These are phyloP conservation scores for Aspergillus sp. DNA, from an alignment of 2,329 filamentous ascomycete species.

Conservation along the genomic window DNA sequence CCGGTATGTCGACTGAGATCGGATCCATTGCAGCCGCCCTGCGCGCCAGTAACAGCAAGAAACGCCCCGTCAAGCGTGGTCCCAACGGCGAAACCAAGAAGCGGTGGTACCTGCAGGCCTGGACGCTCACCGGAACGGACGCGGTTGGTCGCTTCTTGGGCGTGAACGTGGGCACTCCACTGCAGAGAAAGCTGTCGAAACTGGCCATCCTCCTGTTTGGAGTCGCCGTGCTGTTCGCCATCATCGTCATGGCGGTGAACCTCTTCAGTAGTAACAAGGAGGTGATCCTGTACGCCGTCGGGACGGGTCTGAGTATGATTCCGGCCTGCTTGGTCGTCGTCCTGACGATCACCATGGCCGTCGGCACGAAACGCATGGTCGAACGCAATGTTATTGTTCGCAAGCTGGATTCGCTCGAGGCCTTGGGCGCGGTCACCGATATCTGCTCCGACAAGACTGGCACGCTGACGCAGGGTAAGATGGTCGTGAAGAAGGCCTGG, in stretches of 20 bases:
- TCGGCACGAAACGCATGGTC: slow-evolving; percentile 56
- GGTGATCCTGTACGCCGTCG: slow-evolving; percentile 63
- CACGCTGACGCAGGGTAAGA: slow-evolving; percentile 60
- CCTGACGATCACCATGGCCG: slow-evolving; percentile 64
- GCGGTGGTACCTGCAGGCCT: slow-evolving; percentile 49
- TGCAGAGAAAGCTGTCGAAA: slow-evolving; percentile 64
- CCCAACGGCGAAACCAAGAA: slow-evolving; percentile 47
- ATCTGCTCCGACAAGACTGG: slow-evolving; percentile 57
- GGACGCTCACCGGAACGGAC: slow-evolving; percentile 51
- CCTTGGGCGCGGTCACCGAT: slow-evolving; percentile 59
- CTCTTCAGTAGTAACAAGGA: slow-evolving; percentile 50
- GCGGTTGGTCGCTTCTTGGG: slow-evolving; percentile 61
- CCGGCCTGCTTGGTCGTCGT: slow-evolving; percentile 61
- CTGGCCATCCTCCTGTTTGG: slow-evolving; percentile 64
- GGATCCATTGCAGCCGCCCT: slow-evolving; percentile 62
- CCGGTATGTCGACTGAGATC: slow-evolving; percentile 60
- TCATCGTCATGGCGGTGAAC: slow-evolving; percentile 66
- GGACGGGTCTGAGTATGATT: slow-evolving; percentile 57
- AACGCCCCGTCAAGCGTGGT: slow-evolving; percentile 49
- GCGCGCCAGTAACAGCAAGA: slow-evolving; percentile 54
- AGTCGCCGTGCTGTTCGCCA: slow-evolving; percentile 64
- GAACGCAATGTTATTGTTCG: slow-evolving; percentile 54
- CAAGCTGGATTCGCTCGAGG: slow-evolving; percentile 55
- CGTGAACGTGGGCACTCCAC: slow-evolving; percentile 64
- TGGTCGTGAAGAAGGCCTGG: slow-evolving; percentile 59